Evolutionary conservation across 768 basidiomycete species (phyloP).

Genomic region (Lentinula aciculospora): DNA sequence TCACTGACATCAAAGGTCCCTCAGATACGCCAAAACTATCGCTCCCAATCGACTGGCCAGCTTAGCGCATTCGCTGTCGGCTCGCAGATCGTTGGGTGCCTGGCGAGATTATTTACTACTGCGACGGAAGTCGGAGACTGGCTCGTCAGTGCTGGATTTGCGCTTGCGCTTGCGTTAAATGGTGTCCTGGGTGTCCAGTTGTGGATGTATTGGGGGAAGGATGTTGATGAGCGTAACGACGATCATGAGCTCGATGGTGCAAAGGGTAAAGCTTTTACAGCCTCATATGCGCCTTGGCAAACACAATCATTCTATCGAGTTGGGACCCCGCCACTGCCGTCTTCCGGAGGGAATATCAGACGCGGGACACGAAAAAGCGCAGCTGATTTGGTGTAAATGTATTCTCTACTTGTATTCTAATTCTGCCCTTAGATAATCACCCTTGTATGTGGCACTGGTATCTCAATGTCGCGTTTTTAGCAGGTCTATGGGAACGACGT

Average conservation of each 20-base stretch:
- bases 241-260: neutral
- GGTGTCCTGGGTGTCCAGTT: slow-evolving; percentile 79
- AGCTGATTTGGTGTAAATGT: neutral
- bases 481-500: no score
- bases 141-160: slow-evolving; percentile 80
- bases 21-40: slow-evolving; percentile 82
- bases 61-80: slow-evolving; percentile 91
- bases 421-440: no score
- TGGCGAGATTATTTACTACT: slow-evolving; percentile 92
- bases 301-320: neutral
- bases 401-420: neutral
- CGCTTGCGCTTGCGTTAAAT: slow-evolving; percentile 78
- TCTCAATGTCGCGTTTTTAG: slow-evolving; percentile 17
- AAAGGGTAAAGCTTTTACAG: neutral
- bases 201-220: slow-evolving; percentile 76
- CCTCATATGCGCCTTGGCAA: neutral
- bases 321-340: neutral
- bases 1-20: slow-evolving; percentile 92
- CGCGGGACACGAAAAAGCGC: neutral
- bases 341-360: neutral
- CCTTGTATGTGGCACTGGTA: no score
- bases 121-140: slow-evolving; percentile 81
- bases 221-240: slow-evolving; percentile 10
- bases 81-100: slow-evolving; percentile 82
- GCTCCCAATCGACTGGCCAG: slow-evolving; percentile 79